Base-by-base conservation (phyloP, 2,329 filamentous ascomycete genomes). In the Xylaria polymorpha region DNA sequence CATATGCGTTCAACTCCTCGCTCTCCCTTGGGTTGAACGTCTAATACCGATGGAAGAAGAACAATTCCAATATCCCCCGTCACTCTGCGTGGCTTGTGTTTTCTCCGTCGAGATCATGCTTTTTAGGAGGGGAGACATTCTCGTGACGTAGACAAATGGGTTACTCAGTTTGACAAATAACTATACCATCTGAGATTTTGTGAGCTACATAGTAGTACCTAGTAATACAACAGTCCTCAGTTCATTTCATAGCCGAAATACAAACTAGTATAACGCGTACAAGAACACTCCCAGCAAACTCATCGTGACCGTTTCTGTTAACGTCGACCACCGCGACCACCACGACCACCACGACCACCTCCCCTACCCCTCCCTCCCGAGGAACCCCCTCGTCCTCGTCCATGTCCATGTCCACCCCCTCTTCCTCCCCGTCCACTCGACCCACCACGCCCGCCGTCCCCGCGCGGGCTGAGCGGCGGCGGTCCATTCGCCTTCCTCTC, bases 401-500 rank as follows among this genome's bases (percentile, higher is more conserved):
- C 57, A 6, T 7, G 37, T 35, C 66, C 39, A 12, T 81, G 74
- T 1, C 83, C 75, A 4, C 50, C 67, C 20, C 29, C 66, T 37
- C 57, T 41, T 20, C 51, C 39, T n/a, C 59, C 48, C 18, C 61
- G 29, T 22, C 67, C 53, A 41, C 41, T 7, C 3, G 5, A 32
- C 29, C 58, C 50, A 32, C 64, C 32, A 43, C 57, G n/a, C 74
- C 3, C 83, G 75, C 14, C 32, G 1, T 22, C n/a, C 18, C 35
- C 5, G 75, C 70, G 62, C 43, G 75, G 18, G 15, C 43, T 43
- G 1, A 37, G 35, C 7, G 83, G 81, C 22, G 85, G 81, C 14
- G 91, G 90, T 0, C 90, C 91, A 25, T 79, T 82, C n/a, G 78
- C 81, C 78, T 85, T 87, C 67, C 91, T 85, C 68, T 84, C 83